Percentiles rank a stretch among this genome's conserved stretches.
Evolutionary conservation across 1,139 yeast species (phyloP).

Genomic region (Geotrichum macrosporum): DNA sequence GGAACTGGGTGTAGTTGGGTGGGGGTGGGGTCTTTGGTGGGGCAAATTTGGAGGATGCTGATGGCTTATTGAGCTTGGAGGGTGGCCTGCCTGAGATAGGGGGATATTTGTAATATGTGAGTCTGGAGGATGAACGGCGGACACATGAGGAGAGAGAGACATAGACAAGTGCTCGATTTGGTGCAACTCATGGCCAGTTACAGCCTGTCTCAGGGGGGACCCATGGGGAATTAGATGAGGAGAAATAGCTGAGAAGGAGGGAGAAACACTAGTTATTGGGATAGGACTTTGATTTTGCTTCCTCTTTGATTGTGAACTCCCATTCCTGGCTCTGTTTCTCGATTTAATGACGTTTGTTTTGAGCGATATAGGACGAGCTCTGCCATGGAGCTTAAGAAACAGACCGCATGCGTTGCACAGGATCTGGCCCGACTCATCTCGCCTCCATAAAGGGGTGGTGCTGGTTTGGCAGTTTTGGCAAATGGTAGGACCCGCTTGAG

Average conservation of each 20-base stretch:
- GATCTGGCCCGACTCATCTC: conserved; percentile 90
- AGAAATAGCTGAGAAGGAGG: conserved; percentile 26
- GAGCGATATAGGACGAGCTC: conserved; percentile 83
- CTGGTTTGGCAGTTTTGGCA: conserved; percentile 89
- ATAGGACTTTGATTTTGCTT: conserved; percentile 24
- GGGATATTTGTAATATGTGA: conserved; percentile 1
- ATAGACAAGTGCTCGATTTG: conserved; percentile 17
- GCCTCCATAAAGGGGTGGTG: conserved; percentile 89
- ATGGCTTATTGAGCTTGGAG: no score
- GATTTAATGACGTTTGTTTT: conserved; percentile 90
- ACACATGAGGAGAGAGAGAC: conserved; percentile 15
- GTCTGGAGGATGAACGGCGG: conserved; percentile 1
- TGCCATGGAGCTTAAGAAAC: conserved; percentile 81
- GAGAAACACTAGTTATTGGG: conserved; percentile 26
- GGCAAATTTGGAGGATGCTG: conserved; percentile 17
- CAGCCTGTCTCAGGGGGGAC: conserved; percentile 24
- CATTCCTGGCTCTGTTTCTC: conserved; percentile 56
- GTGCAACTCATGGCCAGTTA: conserved; percentile 18
- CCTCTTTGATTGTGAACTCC: conserved; percentile 13
- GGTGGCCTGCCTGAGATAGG: no score
- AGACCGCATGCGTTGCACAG: conserved; percentile 93
- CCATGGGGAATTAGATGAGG: conserved; percentile 27
- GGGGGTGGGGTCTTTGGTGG: conserved; percentile 14
- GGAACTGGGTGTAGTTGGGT: conserved; percentile 18
- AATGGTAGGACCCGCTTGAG: conserved; percentile 44